Base-by-base conservation (phyloP, 2,329 filamentous ascomycete species). In the Thielaviopsis ethacetica region DNA sequence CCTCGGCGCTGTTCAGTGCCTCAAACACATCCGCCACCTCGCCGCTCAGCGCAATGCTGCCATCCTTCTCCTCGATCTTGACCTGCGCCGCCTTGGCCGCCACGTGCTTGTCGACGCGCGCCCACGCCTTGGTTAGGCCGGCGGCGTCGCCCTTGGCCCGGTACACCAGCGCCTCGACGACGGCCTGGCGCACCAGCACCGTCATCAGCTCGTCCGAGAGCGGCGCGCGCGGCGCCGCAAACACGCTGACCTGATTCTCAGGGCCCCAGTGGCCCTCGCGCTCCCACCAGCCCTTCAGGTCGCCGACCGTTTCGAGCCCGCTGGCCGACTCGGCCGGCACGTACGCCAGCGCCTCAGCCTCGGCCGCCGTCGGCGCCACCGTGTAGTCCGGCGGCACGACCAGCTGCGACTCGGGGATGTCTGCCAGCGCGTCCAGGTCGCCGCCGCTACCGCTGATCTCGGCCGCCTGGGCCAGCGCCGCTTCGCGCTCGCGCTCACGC, bases 211-310 rank as follows among this genome's bases (percentile, higher is more conserved):
- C 75, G 27, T 67, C 66, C 9, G 77, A 69, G 65, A 71, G 74
- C 1, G 68, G 65, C 41, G 68, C 68, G 55, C 68, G 70, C 57
- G 41, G 54, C 41, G 49, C 53, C 34, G 65, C 64, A 63, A 81
- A 82, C 1, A 72, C 71, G 17, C 65, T 65, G 62, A 77, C 75
- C 54, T 71, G 65, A 64, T 72, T 74, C 61, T 73, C 72, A 44
- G 69, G 60, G 53, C 71, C 71, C 77, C 79, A 82, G 65, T 80
- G 72, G n/a, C 71, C 71, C n/a, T 70, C 68, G 56, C 71, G 67
- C 7, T 80, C 72, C 78, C 79, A 83, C 79, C 78, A 83, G 26
- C 68, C 68, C 38, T 68, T 68, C 44, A 80, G 61, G 1, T 74
- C 70, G 49, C 73, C 73, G 13, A 80, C 72, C 55, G 73, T 69